Percentiles rank a stretch among this genome's conserved stretches.
These are phyloP conservation scores for Aulographum hederae DNA, from an alignment of 2,329 filamentous ascomycete genomes.

Conservation along the genomic window DNA sequence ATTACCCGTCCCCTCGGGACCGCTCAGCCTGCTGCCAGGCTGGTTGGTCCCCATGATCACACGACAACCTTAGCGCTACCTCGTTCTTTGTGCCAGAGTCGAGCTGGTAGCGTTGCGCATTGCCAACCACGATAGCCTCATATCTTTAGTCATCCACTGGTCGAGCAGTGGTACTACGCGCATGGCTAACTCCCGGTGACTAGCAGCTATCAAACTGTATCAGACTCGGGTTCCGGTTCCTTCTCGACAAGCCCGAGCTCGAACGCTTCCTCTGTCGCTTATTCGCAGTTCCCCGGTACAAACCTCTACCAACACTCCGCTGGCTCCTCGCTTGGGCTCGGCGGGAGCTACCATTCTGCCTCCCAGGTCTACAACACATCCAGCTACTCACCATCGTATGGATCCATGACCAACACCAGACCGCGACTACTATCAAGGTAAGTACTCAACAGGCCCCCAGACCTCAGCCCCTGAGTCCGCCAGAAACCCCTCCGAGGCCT, in stretches of 20 bases:
- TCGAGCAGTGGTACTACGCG: conserved; percentile 2
- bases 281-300: conserved; percentile 16
- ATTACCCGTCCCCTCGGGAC: conserved; percentile 18
- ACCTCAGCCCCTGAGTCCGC: too few species aligned
- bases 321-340: conserved; percentile 7
- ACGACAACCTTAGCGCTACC: conserved; percentile 13
- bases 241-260: conserved; percentile 33
- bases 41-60: conserved; percentile 26
- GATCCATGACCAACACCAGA: conserved; percentile 13
- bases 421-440: conserved; percentile 24
- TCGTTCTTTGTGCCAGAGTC: conserved; percentile 1
- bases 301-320: conserved; percentile 16
- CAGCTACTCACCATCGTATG: background rate
- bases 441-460: background rate
- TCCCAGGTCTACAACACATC: conserved; percentile 16
- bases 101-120: conserved; percentile 4
- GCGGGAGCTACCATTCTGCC: conserved; percentile 18
- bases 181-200: conserved; percentile 13
- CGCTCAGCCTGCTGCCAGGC: conserved; percentile 17
- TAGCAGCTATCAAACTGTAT: conserved; percentile 30
- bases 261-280: conserved; percentile 29
- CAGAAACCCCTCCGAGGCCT: too few species aligned
- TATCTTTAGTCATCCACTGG: background rate
- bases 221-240: conserved; percentile 35
- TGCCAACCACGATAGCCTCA: conserved; percentile 2